Percentiles rank a stretch among this genome's conserved stretches.
phyloP scores from a whole-genome alignment of 352 stramenopile species.

The Phytophthora citrophthora region DNA sequence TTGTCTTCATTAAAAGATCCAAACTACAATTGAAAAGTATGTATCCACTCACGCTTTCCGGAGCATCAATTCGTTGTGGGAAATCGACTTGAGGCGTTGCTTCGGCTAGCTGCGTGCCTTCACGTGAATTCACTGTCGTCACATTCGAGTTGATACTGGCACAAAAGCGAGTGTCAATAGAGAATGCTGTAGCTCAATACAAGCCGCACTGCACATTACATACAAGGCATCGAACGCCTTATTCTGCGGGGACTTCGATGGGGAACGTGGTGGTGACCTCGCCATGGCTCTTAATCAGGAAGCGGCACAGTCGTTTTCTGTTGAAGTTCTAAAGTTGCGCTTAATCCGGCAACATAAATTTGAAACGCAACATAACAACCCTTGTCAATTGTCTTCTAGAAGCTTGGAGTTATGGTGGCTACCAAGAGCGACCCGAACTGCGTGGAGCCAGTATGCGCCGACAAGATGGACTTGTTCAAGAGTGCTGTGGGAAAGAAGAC shows the following conservation, averaged over 20 bases:
- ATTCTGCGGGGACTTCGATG: constrained; percentile 57
- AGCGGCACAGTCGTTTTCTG: constrained; percentile 20
- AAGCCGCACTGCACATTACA: background rate
- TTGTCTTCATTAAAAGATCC: background rate
- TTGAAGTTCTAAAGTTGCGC: constrained; percentile 28
- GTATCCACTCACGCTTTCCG: constrained; percentile 49
- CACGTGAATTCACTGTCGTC: constrained; percentile 53
- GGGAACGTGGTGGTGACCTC: constrained; percentile 40
- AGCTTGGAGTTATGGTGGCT: constrained; percentile 30
- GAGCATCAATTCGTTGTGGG: constrained; percentile 78
- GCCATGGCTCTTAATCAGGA: constrained; percentile 7
- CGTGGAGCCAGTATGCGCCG: constrained; percentile 83
- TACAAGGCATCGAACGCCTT: constrained; percentile 31
- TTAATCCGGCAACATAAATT: constrained; percentile 6
- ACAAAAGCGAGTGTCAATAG: constrained; percentile 6
- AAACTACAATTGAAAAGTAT: background rate
- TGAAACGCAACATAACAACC: constrained; percentile 7
- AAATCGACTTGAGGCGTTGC: constrained; percentile 76
- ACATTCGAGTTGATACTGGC: constrained; percentile 63
- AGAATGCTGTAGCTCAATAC: background rate
- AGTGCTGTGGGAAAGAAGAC: constrained; percentile 63
- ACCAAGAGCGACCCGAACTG: constrained; percentile 82
- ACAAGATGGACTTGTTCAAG: constrained; percentile 88
- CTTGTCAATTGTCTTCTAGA: background rate
- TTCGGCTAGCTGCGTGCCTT: constrained; percentile 83